Percentiles rank a stretch among this genome's conserved stretches.
phyloP scores from a whole-genome alignment of 2,329 filamentous ascomycete species.

The Calonectria ilicicola region DNA sequence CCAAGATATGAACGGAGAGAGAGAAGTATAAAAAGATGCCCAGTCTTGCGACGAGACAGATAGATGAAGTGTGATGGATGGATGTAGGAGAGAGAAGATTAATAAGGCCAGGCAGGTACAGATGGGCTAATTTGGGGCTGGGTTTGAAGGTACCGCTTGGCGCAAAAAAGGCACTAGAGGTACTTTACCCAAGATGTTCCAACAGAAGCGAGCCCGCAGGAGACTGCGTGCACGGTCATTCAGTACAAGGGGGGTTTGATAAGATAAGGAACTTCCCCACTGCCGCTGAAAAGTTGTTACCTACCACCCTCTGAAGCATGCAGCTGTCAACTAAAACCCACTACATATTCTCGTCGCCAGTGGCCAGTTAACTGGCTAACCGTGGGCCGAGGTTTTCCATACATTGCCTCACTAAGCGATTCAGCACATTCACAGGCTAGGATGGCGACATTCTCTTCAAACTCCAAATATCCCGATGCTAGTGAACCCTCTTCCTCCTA shows the following conservation, averaged over 20 bases:
- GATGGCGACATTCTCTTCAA: conserved; percentile 19
- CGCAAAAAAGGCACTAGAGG: conserved; percentile 2
- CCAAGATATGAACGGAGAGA: neutral
- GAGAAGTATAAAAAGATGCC: neutral
- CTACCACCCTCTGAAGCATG: neutral
- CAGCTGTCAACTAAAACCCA: neutral
- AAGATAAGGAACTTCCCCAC: conserved; percentile 18
- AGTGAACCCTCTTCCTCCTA: neutral
- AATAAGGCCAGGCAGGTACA: conserved; percentile 18
- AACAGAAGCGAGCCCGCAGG: neutral
- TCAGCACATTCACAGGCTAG: conserved; percentile 8
- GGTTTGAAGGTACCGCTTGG: conserved; percentile 16
- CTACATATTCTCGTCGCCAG: neutral
- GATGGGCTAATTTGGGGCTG: conserved; percentile 22
- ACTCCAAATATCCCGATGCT: neutral
- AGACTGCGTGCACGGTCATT: conserved; percentile 10
- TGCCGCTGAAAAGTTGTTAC: neutral
- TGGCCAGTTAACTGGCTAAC: neutral
- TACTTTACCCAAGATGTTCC: conserved; percentile 3
- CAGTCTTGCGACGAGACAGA: neutral
- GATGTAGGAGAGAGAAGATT: conserved; percentile 23
- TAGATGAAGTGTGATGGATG: neutral
- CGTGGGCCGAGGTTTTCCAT: conserved; percentile 39
- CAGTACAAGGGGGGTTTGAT: neutral
- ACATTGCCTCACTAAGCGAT: neutral